Conservation (phyloP, 495 filamentous ascomycete genomes). For the Corynascus novoguineensis region DNA sequence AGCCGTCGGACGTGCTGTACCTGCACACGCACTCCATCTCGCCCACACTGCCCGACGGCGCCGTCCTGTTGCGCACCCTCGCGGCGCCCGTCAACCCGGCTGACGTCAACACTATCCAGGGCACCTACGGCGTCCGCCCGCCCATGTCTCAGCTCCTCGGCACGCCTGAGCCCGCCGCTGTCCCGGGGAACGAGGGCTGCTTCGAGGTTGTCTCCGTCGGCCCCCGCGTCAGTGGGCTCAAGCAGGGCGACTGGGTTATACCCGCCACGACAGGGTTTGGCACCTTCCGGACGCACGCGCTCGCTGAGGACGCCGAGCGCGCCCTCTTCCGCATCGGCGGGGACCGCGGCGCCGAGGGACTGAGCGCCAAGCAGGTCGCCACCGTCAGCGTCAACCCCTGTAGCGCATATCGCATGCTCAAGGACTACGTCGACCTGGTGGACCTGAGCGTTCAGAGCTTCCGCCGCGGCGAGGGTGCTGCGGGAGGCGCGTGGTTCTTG, state of each 20-base stretch:
- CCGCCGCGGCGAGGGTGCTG: conserved; percentile 13
- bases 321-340: conserved; percentile 61
- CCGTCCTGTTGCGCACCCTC: conserved; percentile 61
- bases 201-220: conserved; percentile 75
- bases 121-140: conserved; percentile 87
- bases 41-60: conserved; percentile 66
- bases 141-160: conserved; percentile 65
- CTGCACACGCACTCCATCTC: conserved; percentile 81
- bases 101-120: conserved; percentile 91
- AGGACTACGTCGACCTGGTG: conserved; percentile 62
- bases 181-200: conserved; percentile 80
- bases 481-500: conserved; percentile 77
- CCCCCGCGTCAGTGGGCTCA: conserved; percentile 38
- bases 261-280: conserved; percentile 75
- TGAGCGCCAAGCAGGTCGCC: conserved; percentile 69
- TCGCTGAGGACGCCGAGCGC: conserved; percentile 53
- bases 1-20: conserved; percentile 72
- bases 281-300: conserved; percentile 88
- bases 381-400: conserved; percentile 89
- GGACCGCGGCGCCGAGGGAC: conserved; percentile 40
- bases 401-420: conserved; percentile 87
- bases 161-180: conserved; percentile 57
- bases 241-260: conserved; percentile 82
- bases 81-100: conserved; percentile 92
- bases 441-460: conserved; percentile 31